A percentile compares a stretch with the other conserved stretches of the same genome.
Conservation (phyloP, 2,329 filamentous ascomycete species). For the Didymella sp. region DNA sequence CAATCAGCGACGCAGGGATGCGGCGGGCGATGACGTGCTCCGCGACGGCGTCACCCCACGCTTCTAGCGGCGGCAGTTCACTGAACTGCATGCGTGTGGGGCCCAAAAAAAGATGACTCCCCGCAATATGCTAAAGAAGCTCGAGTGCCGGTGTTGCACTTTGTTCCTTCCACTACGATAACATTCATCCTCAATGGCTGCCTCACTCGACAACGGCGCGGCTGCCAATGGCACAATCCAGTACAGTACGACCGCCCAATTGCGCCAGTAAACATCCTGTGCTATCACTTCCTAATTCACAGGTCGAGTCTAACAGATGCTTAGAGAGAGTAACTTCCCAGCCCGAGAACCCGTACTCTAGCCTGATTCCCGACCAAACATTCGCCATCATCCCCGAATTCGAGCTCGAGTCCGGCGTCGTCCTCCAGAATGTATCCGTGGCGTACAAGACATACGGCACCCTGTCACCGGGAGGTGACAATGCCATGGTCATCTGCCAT, state of each 20-base stretch:
- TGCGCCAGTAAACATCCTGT: background rate
- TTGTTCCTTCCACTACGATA: conserved; percentile 16
- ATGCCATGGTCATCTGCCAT: conserved; percentile 76
- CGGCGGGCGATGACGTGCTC: conserved; percentile 35
- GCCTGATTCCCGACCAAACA: conserved; percentile 85
- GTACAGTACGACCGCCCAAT: conserved; percentile 29
- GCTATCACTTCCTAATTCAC: too few relatives aligned
- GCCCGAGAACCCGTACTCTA: conserved; percentile 89
- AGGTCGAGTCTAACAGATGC: conserved; percentile 23
- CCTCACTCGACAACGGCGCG: conserved; percentile 14
- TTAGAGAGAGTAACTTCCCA: conserved; percentile 61
- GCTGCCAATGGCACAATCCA: conserved; percentile 33
- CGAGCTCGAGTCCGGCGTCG: conserved; percentile 89
- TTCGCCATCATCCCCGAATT: conserved; percentile 88
- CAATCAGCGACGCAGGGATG: conserved; percentile 5
- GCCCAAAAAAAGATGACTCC: conserved; percentile 34
- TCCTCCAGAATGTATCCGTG: conserved; percentile 74
- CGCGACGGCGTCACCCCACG: conserved; percentile 34
- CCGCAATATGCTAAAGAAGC: conserved; percentile 30
- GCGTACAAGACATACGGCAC: conserved; percentile 69
- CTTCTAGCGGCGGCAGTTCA: conserved; percentile 30
- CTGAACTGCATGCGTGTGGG: conserved; percentile 28
- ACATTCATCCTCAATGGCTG: conserved; percentile 26
- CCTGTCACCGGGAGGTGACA: conserved; percentile 63
- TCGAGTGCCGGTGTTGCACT: conserved; percentile 18